These are phyloP conservation scores for Rhodomyrtus tomentosa DNA, from an alignment of 345 rosid species.

Conservation along the genomic window DNA sequence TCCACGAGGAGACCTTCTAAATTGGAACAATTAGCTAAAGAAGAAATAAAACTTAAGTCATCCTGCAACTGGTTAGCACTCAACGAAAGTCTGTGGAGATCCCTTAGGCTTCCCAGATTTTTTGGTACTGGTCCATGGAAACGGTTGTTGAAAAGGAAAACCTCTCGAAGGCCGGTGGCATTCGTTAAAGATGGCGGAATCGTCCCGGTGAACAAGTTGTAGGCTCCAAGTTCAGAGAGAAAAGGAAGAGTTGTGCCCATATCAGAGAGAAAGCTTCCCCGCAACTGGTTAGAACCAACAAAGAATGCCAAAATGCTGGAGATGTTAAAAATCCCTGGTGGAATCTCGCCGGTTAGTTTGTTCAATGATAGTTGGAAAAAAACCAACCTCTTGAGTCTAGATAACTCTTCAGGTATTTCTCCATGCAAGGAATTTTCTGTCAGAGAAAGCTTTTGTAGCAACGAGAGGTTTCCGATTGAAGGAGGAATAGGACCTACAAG, in stretches of 20 bases:
- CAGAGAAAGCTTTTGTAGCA: background rate
- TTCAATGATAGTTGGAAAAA: background rate
- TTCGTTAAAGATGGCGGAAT: background rate
- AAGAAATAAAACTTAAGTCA: too few species aligned
- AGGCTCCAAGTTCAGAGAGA: fast-evolving
- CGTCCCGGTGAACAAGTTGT: background rate
- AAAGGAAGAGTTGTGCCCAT: background rate
- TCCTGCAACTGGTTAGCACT: too few species aligned
- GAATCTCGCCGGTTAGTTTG: background rate
- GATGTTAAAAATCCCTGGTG: background rate
- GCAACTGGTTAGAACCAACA: background rate
- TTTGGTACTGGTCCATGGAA: too few species aligned
- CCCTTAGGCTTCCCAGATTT: too few species aligned
- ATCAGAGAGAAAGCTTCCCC: background rate
- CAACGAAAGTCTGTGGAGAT: too few species aligned
- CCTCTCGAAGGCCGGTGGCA: background rate
- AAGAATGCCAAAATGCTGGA: fast-evolving
- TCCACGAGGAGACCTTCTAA: too few species aligned
- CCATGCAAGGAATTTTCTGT: fast-evolving
- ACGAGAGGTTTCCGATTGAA: background rate
- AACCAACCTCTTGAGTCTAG: background rate
- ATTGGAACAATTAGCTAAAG: too few species aligned
- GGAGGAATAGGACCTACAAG: background rate
- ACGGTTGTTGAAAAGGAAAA: too few species aligned
- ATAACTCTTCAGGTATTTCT: background rate